Evolutionary conservation across 2,329 filamentous ascomycete species (phyloP).

Genomic region (Diaporthe ilicicola): DNA sequence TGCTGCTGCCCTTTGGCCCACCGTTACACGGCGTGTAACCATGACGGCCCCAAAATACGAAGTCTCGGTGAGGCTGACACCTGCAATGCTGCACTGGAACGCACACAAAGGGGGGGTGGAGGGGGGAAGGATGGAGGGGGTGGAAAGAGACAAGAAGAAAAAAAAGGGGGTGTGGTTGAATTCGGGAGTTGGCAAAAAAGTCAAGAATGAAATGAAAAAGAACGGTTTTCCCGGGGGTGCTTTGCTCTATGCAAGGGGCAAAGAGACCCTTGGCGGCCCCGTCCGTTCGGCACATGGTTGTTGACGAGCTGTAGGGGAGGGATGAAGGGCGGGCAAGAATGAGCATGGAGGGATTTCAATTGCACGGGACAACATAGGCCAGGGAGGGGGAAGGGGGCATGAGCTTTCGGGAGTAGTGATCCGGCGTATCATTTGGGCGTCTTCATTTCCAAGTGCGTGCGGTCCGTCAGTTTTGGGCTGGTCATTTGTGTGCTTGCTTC

Average conservation of each 20-base stretch:
- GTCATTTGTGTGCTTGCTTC: not conserved
- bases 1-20: too few species aligned
- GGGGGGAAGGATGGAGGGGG: not conserved
- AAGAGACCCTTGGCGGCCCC: not conserved
- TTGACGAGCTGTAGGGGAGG: not conserved
- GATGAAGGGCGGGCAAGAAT: not conserved
- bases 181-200: not conserved
- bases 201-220: not conserved
- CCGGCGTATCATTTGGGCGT: not conserved
- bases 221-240: not conserved
- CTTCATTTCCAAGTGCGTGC: not conserved
- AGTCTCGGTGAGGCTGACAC: conserved; percentile 12
- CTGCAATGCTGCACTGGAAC: not conserved
- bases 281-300: conserved; percentile 18
- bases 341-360: not conserved
- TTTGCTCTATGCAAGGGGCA: not conserved
- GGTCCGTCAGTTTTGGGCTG: not conserved
- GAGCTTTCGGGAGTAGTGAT: conserved; percentile 1
- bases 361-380: not conserved
- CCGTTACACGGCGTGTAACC: conserved; percentile 21
- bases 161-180: too few species aligned
- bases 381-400: not conserved
- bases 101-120: too few species aligned
- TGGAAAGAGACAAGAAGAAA: not conserved
- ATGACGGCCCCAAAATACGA: conserved; percentile 9